Evolutionary conservation across 1,284 basidiomycete genomes (phyloP).

Genomic region (Sporisorium exsertum): DNA sequence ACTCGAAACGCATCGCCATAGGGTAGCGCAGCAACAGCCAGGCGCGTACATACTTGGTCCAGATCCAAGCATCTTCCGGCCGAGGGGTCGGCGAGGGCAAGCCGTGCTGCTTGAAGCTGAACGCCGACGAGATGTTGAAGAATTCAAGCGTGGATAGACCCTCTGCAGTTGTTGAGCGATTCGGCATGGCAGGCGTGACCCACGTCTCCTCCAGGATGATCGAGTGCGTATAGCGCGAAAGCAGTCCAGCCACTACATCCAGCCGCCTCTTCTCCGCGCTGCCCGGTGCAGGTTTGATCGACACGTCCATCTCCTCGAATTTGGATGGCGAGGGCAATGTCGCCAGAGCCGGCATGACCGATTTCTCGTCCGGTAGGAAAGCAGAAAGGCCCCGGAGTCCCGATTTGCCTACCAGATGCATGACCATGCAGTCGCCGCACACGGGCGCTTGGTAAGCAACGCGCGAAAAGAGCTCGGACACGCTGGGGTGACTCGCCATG

Average conservation of each 20-base stretch:
- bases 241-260: conserved; percentile 7
- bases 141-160: conserved; percentile 14
- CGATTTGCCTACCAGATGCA: conserved; percentile 17
- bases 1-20: conserved; percentile 26
- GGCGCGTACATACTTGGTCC: conserved; percentile 19
- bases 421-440: conserved; percentile 29
- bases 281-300: neutral
- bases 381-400: conserved; percentile 22
- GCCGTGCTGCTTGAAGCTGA: conserved; percentile 22
- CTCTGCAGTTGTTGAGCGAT: conserved; percentile 3
- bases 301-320: conserved; percentile 8
- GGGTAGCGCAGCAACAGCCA: conserved; percentile 31
- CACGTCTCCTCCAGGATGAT: conserved; percentile 10
- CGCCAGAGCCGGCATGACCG: neutral
- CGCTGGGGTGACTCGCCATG: neutral
- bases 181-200: conserved; percentile 11
- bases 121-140: conserved; percentile 12
- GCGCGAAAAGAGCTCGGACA: conserved; percentile 4
- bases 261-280: neutral
- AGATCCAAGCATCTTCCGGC: conserved; percentile 9
- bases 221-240: conserved; percentile 26
- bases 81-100: neutral
- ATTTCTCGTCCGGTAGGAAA: conserved; percentile 13
- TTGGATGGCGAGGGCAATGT: conserved; percentile 10
- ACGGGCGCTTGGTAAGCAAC: conserved; percentile 3